Evolutionary conservation across 257 asterid genomes (phyloP).

Genomic region (Eucommia ulmoides): DNA sequence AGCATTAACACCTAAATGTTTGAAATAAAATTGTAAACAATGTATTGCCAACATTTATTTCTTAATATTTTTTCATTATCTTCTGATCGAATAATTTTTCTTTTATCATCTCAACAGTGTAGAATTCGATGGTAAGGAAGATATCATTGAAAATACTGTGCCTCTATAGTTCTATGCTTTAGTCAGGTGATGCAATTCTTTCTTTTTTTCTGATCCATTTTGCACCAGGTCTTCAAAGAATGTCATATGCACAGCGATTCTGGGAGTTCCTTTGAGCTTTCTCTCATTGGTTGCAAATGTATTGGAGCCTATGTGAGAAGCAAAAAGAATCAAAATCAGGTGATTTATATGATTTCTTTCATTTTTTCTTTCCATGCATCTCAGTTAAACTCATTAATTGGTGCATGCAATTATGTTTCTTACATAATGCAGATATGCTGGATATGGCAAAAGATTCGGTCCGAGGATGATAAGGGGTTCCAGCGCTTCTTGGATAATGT

Average conservation of each 20-base stretch:
- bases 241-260: conserved; percentile 33
- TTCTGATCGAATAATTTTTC: too few species aligned
- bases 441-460: conserved; percentile 77
- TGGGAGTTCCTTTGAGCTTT: conserved; percentile 65
- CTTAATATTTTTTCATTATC: too few species aligned
- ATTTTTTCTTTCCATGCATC: neutral
- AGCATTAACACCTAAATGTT: too few species aligned
- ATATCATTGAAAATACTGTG: neutral
- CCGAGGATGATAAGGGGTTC: conserved; percentile 66
- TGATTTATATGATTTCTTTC: conserved; percentile 8
- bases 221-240: conserved; percentile 84
- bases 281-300: conserved; percentile 74
- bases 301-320: conserved; percentile 83
- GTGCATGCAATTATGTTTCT: neutral
- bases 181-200: too few species aligned
- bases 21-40: neutral
- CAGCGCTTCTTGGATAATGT: conserved; percentile 90
- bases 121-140: neutral
- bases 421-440: conserved; percentile 69
- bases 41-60: neutral
- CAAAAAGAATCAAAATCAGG: conserved; percentile 95
- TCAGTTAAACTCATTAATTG: neutral
- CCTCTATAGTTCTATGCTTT: too few species aligned
- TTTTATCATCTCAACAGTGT: neutral
- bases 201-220: too few species aligned